Evolutionary conservation across 1,284 basidiomycete genomes (phyloP), one percentile per base, ranked within the genome.

Genomic region (Sporisorium graminicola): DNA sequence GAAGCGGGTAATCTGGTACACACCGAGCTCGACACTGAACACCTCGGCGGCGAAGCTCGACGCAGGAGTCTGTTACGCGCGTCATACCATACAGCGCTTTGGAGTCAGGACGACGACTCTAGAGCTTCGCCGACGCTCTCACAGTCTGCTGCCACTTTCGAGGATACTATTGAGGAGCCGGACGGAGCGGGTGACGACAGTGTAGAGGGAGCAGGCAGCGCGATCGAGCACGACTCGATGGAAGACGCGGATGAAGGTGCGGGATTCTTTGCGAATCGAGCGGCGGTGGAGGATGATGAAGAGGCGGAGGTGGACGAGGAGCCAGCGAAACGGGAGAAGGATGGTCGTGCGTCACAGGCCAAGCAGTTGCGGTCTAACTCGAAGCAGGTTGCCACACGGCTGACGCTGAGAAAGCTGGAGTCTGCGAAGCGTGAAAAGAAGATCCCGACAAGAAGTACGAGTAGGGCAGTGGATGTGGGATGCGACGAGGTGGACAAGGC

Each of bases 1-100:
- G 44, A 31, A 31, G 24, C 22, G 3, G 22, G 57, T 5, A 42
- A 56, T 18, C 18, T 8, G 26, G 10, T 3, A 2, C 29, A 4
- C 4, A 52, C 27, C 52, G 65, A 58, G 35, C n/a, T 57, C 31
- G 42, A 60, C 22, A 3, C 27, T 1, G 52, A 59, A 2, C 31
- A 44, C 27, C 55, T 50, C 8, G 56, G 31, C 10, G 31, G 22
- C 5, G 49, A 53, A 1, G n/a, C 8, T 14, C 46, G 57, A 42
- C 44, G 52, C 1, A 43, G 58, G 2, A 64, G 64, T 42, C 31
- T 71, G 12, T 26, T 65, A 12, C 62, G 70, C 18, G 69, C 74
- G 10, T 77, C 75, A 0, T 77, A 73, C 35, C 70, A 77, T 26
- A 74, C 70, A 9, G 74, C 71, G 14, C 26, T 69, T 8, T 63